These are phyloP conservation scores for Amesomyces nigricolor DNA, from an alignment of 2,329 filamentous ascomycete species.

Conservation along the genomic window DNA sequence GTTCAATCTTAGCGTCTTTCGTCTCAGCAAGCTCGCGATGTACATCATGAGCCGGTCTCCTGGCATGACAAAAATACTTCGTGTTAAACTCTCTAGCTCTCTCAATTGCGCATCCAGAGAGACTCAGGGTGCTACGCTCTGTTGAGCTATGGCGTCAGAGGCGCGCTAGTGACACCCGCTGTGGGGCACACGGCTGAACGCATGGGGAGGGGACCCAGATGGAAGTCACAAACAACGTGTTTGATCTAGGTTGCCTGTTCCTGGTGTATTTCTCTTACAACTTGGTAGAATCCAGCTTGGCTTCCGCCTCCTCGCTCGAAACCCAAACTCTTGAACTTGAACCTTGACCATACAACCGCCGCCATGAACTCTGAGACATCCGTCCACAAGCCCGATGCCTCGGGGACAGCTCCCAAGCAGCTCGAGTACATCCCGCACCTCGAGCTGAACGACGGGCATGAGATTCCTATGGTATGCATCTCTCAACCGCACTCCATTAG, in stretches of 20 bases:
- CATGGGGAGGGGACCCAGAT: too few species aligned
- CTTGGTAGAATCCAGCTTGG: neutral
- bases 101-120: too few species aligned
- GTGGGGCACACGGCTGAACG: neutral
- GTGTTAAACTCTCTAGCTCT: too few species aligned
- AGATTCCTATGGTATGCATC: constrained; percentile 60
- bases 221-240: neutral
- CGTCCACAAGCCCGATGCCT: constrained; percentile 36
- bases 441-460: constrained; percentile 68
- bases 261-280: neutral
- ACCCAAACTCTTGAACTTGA: neutral
- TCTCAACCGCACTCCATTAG: neutral
- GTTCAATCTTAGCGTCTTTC: too few species aligned
- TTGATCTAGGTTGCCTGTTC: too few species aligned
- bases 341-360: constrained; percentile 2
- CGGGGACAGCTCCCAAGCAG: constrained; percentile 39
- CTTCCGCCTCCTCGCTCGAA: too few species aligned
- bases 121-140: too few species aligned
- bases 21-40: neutral
- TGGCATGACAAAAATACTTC: too few species aligned
- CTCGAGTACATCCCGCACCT: constrained; percentile 46
- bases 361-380: constrained; percentile 41
- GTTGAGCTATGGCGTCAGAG: constrained; percentile 19
- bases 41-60: neutral
- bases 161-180: constrained; percentile 9